These are phyloP conservation scores for Ailanthus altissimus DNA, from an alignment of 345 rosid genomes.

Conservation along the genomic window DNA sequence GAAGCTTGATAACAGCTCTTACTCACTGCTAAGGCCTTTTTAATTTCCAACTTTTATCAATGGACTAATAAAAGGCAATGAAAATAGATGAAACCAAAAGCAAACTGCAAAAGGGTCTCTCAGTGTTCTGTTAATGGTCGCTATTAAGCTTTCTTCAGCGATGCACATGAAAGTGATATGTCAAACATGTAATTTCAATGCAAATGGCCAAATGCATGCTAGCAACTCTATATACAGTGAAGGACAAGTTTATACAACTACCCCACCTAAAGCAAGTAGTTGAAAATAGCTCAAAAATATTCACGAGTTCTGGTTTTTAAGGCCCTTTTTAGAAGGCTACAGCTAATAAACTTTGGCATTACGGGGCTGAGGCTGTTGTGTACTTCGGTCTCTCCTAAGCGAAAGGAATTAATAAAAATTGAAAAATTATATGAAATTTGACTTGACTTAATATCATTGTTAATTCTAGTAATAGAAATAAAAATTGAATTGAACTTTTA, in stretches of 20 bases:
- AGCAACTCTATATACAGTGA: not conserved
- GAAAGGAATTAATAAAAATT: no score
- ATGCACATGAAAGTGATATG: constrained; percentile 21
- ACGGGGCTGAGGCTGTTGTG: not conserved
- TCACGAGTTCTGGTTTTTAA: not conserved
- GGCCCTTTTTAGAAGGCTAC: not conserved
- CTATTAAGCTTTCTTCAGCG: not conserved
- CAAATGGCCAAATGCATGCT: not conserved
- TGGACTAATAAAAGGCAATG: not conserved
- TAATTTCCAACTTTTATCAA: no score
- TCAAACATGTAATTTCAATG: not conserved
- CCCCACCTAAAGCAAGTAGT: constrained; percentile 3
- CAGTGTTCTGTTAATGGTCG: not conserved
- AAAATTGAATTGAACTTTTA: no score
- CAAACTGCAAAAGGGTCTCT: not conserved
- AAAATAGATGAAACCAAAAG: not conserved
- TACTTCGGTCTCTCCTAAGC: not conserved
- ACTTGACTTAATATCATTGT: not conserved
- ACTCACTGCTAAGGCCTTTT: not conserved
- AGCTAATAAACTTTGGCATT: not conserved
- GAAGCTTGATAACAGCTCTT: not conserved
- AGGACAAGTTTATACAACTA: constrained; percentile 2
- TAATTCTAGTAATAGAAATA: no score
- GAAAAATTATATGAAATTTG: no score
- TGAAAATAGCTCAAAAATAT: not conserved